A percentile compares a stretch with the other conserved stretches of the same genome.
These are phyloP conservation scores for Boletus reticulatus DNA, from an alignment of 768 basidiomycete genomes.

Conservation along the genomic window DNA sequence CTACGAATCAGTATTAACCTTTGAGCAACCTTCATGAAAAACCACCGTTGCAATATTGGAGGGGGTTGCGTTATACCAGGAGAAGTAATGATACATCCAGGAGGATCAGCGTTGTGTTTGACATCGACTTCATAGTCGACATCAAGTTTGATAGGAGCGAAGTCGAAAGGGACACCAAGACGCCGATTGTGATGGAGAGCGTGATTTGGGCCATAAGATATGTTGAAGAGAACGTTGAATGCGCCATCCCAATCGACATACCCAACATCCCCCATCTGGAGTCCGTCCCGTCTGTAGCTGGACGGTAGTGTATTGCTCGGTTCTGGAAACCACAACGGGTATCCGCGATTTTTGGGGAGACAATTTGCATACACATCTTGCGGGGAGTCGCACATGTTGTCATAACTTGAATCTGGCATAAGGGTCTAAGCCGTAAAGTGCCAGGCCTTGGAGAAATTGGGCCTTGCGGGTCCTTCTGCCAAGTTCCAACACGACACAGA, in stretches of 20 bases:
- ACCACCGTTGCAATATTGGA: not conserved
- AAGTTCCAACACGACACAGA: no score
- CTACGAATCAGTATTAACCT: not conserved
- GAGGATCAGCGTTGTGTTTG: not conserved
- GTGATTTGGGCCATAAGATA: slow-evolving; percentile 3
- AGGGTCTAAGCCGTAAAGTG: no score
- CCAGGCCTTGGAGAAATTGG: no score
- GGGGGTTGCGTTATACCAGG: not conserved
- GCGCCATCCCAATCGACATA: slow-evolving; percentile 22
- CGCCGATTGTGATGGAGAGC: not conserved
- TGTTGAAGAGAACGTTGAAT: slow-evolving; percentile 35
- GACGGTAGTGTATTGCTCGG: slow-evolving; percentile 19
- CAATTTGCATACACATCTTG: not conserved
- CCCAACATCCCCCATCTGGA: slow-evolving; percentile 36
- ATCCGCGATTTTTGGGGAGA: slow-evolving; percentile 20
- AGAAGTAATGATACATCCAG: not conserved
- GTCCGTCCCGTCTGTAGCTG: slow-evolving; percentile 22
- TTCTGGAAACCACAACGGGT: slow-evolving; percentile 32
- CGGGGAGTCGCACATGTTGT: not conserved
- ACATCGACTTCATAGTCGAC: not conserved
- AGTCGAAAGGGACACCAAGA: not conserved
- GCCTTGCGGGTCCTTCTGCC: no score
- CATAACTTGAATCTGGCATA: no score
- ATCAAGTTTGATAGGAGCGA: not conserved
- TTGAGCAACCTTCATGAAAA: no score